phyloP scores from a whole-genome alignment of 768 basidiomycete genomes.

The Russula ochroleuca region DNA sequence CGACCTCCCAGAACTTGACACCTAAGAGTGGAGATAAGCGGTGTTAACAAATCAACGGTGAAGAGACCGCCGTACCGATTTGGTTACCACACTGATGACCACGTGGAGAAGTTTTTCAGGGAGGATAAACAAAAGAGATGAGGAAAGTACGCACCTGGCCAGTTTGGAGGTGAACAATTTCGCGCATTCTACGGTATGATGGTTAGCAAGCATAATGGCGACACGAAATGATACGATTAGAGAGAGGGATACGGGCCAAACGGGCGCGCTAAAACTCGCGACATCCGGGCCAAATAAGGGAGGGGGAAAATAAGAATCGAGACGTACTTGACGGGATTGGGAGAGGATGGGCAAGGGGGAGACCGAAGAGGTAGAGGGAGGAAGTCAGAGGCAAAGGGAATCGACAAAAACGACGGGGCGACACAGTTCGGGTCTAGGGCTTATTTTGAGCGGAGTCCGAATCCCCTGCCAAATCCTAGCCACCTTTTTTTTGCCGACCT shows the following conservation, averaged over 20 bases:
- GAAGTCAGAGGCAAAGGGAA: constrained; percentile 22
- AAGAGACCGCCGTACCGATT: constrained; percentile 61
- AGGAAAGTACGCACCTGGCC: constrained; percentile 68
- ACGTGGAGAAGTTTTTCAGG: constrained; percentile 21
- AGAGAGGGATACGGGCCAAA: constrained; percentile 8
- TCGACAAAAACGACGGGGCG: constrained; percentile 25
- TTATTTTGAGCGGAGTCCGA: constrained; percentile 25
- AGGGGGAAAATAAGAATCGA: neutral
- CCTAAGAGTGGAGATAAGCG: constrained; percentile 41
- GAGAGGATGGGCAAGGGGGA: constrained; percentile 22
- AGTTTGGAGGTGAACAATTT: constrained; percentile 99
- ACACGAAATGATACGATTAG: constrained; percentile 21
- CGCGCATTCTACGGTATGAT: constrained; percentile 70
- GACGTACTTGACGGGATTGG: constrained; percentile 26
- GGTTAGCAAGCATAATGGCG: constrained; percentile 6
- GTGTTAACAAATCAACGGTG: constrained; percentile 12
- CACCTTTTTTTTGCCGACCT: constrained; percentile 5
- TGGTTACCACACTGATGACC: constrained; percentile 83
- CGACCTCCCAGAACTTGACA: constrained; percentile 97
- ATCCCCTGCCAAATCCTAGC: constrained; percentile 2
- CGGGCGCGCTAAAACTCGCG: neutral
- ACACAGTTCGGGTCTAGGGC: constrained; percentile 25
- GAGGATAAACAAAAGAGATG: constrained; percentile 4
- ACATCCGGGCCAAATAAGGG: neutral
- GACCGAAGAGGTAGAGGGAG: constrained; percentile 21